phyloP scores from a whole-genome alignment of 2,329 filamentous ascomycete species.

The Fusarium incarnatum region DNA sequence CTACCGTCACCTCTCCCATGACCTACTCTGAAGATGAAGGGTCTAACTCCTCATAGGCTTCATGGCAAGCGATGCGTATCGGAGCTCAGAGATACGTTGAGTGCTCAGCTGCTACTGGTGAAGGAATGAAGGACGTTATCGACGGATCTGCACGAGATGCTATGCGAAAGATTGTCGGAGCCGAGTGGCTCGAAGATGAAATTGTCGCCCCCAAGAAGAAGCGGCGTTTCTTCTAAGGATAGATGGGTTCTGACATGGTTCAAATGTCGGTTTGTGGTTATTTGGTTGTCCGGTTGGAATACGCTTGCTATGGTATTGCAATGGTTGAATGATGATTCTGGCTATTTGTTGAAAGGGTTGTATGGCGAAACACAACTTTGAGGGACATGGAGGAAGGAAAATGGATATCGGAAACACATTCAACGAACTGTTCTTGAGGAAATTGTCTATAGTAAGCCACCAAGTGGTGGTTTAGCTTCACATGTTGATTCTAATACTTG shows the following conservation, averaged over 20 bases:
- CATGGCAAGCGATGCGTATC: slow-evolving; percentile 50
- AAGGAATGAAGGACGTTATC: slow-evolving; percentile 50
- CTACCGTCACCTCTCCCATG: rapidly evolving
- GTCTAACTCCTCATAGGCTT: slow-evolving; percentile 44
- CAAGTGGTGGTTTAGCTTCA: background rate
- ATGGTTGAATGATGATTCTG: background rate
- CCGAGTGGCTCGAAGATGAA: slow-evolving; percentile 6
- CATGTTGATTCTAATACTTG: background rate
- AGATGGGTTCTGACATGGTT: background rate
- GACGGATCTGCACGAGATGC: slow-evolving; percentile 46
- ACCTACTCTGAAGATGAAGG: background rate
- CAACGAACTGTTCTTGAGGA: background rate
- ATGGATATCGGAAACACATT: background rate
- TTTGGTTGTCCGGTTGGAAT: background rate
- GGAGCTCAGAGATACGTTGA: slow-evolving; percentile 49
- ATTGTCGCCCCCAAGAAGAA: slow-evolving; percentile 20
- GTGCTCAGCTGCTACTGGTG: slow-evolving; percentile 53
- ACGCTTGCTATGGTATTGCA: background rate
- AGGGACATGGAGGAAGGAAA: background rate
- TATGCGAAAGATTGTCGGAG: slow-evolving; percentile 32
- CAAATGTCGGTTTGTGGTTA: background rate
- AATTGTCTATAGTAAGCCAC: background rate
- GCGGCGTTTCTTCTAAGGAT: slow-evolving; percentile 35
- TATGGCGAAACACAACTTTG: background rate
- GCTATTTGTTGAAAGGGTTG: background rate